Evolutionary conservation across 2,329 filamentous ascomycete species (phyloP), one percentile per base, ranked within the genome.

Genomic region (Ustulina deusta): DNA sequence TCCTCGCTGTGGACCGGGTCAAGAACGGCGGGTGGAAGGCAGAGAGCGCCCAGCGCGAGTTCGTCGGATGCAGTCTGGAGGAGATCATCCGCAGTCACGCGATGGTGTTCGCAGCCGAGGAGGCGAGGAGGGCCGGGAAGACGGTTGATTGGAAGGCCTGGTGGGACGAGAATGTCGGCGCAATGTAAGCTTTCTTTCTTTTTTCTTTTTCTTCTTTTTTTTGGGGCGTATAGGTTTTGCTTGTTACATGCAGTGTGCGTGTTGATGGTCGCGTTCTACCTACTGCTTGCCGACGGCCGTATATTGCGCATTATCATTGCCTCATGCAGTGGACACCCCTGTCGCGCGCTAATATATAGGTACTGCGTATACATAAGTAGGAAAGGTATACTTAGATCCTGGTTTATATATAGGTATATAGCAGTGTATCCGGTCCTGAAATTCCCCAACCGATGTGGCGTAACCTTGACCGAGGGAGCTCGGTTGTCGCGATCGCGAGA

Each of bases 21-120:
- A 92, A 94, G 79, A 91, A 90, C 69, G 84, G 88, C 66, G 87
- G 85, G 0, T 89, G 90, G 87, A 80, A 83, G 32, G 90, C 92
- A 0, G 82, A 85, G 46, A 86, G 86, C 69, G 94, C 94, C 1
- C 95, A 98, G 84, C 84, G 84, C 65, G 83, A 89, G 75, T 89
- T 90, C 76, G 84, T 98, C 29, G 94, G 93, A 0, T 97, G 93
- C 79, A 92, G 91, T 13, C 81, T 97, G 7, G 93, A 97, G 64
- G 96, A 98, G 76, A 89, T 91, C 1, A 86, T 98, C n/a, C 86
- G 91, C 56, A 97, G 93, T 75, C 96, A 98, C 81, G 94, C 92
- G 1, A 87, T 96, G 80, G 95, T 97, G 0, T 99, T 97, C 83
- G 94, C 93, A 27, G 96, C 95, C 0, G 96, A 98, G 80, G 92